phyloP scores from a whole-genome alignment of 169 alveolate genomes.

The Plasmodium knowlesi region DNA sequence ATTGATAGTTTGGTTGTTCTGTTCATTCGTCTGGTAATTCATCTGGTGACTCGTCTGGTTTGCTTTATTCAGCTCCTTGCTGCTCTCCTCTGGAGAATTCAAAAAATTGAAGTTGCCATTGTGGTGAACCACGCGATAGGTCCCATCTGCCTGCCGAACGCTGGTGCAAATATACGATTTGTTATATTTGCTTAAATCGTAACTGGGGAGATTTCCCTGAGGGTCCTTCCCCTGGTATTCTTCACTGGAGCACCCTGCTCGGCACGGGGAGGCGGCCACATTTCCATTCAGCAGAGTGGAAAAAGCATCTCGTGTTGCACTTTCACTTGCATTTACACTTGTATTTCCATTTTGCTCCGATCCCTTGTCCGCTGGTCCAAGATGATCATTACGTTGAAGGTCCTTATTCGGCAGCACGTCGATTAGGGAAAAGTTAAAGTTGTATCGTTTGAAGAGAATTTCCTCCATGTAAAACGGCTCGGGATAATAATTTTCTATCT shows the following conservation, averaged over 20 bases:
- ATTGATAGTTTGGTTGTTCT: neutral
- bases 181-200: conserved; percentile 4
- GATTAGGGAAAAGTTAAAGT: conserved; percentile 37
- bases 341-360: neutral
- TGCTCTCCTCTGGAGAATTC: neutral
- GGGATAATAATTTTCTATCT: conserved; percentile 24
- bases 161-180: conserved; percentile 2
- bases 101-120: neutral
- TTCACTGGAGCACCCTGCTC: neutral
- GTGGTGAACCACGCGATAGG: neutral
- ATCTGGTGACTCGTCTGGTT: neutral
- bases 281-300: neutral
- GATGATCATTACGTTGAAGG: neutral
- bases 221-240: neutral
- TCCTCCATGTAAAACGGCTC: conserved; percentile 68
- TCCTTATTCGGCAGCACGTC: conserved; percentile 26
- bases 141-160: neutral
- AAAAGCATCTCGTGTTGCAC: neutral
- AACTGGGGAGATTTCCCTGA: neutral
- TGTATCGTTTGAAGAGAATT: conserved; percentile 40
- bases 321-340: neutral
- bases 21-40: neutral
- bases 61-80: neutral
- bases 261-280: neutral
- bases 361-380: neutral